Evolutionary conservation across 2,329 filamentous ascomycete genomes (phyloP).

Genomic region (Diaporthe ilicicola): DNA sequence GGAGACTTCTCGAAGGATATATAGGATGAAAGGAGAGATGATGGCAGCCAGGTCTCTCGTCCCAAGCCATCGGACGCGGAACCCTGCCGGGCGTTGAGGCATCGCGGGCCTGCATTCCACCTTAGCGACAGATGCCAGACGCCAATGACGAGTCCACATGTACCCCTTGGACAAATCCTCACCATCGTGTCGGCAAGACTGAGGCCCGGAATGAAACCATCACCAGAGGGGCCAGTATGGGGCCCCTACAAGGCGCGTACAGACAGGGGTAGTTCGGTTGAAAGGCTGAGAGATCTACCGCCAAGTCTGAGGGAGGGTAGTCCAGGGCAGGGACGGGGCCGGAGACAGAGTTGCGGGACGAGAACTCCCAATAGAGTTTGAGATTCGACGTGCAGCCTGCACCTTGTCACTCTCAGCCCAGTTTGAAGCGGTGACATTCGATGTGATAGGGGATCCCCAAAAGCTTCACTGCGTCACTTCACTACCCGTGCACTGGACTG

Average conservation of each 20-base stretch:
- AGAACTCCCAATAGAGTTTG: constrained; percentile 1
- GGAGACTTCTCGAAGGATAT: constrained; percentile 17
- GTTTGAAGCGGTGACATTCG: neutral
- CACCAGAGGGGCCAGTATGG: constrained; percentile 26
- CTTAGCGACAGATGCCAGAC: neutral
- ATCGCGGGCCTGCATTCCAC: constrained; percentile 2
- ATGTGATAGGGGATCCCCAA: neutral
- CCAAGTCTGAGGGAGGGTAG: constrained; percentile 5
- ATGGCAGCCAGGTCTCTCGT: constrained; percentile 4
- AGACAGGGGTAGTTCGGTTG: constrained; percentile 22
- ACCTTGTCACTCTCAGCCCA: neutral
- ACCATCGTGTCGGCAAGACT: constrained; percentile 35
- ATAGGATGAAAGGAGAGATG: constrained; percentile 13
- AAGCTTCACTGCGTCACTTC: neutral
- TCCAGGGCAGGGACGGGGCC: neutral
- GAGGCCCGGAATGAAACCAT: constrained; percentile 35
- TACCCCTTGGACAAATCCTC: constrained; percentile 33
- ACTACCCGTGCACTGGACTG: neutral
- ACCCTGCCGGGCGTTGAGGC: constrained; percentile 15
- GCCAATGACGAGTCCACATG: constrained; percentile 24
- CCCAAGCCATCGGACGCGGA: neutral
- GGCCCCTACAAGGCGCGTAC: constrained; percentile 9
- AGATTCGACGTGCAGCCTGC: neutral
- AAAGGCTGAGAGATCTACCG: constrained; percentile 19
- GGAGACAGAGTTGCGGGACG: constrained; percentile 21